phyloP scores from a whole-genome alignment of 1,284 basidiomycete species.

The Baeospora myosura region DNA sequence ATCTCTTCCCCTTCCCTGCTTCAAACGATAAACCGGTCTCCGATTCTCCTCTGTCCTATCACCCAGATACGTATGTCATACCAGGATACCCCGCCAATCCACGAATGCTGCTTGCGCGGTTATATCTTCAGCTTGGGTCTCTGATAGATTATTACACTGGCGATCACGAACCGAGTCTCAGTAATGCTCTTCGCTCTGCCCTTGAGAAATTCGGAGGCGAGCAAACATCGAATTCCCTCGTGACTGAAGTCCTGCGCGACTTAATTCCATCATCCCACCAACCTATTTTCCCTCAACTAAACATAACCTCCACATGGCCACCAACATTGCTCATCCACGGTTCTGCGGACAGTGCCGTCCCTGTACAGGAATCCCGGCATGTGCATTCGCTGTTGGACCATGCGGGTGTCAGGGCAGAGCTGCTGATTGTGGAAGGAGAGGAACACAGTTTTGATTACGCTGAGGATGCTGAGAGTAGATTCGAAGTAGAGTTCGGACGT shows the following conservation, averaged over 20 bases:
- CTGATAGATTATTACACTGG: conserved; percentile 60
- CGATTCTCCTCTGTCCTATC: conserved; percentile 43
- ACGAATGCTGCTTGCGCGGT: conserved; percentile 49
- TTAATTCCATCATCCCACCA: conserved; percentile 33
- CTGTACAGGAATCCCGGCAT: conserved; percentile 8
- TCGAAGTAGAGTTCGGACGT: conserved; percentile 1
- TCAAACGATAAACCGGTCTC: conserved; percentile 28
- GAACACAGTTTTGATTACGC: conserved; percentile 12
- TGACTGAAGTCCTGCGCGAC: conserved; percentile 11
- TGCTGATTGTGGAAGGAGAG: conserved; percentile 8
- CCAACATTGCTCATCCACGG: conserved; percentile 28
- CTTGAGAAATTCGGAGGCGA: conserved; percentile 12
- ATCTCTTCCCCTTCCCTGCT: conserved; percentile 24
- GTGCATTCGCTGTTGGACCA: conserved; percentile 6
- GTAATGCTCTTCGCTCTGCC: conserved; percentile 28
- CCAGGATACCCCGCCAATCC: conserved; percentile 56
- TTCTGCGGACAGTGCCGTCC: conserved; percentile 9
- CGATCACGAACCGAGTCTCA: conserved; percentile 45
- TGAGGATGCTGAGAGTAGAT: conserved; percentile 8
- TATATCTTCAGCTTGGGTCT: conserved; percentile 52
- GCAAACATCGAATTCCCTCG: conserved; percentile 1
- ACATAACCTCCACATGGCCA: conserved; percentile 34
- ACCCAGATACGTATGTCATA: conserved; percentile 33
- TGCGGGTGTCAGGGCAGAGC: conserved; percentile 4
- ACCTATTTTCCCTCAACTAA: conserved; percentile 47